Percentiles rank a stretch among this genome's conserved stretches.
These are phyloP conservation scores for Persicaria maculosa DNA, from an alignment of 148 eudicot species.

Conservation along the genomic window DNA sequence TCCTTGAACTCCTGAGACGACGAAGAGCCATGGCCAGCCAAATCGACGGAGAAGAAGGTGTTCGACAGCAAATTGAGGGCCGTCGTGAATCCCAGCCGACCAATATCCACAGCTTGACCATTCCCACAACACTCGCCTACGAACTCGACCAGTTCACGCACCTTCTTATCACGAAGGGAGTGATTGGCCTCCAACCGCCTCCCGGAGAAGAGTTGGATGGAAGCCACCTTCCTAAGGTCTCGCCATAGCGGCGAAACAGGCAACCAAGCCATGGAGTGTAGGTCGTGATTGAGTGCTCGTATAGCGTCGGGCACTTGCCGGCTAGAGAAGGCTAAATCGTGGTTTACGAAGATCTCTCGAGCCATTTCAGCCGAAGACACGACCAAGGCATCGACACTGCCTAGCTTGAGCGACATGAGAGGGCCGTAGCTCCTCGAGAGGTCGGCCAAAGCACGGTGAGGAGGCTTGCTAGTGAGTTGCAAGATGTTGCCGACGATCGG, in stretches of 20 bases:
- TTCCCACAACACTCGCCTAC: constrained; percentile 16
- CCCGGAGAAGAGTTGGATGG: constrained; percentile 11
- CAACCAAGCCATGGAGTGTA: constrained; percentile 15
- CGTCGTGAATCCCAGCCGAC: constrained; percentile 20
- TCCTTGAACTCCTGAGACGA: constrained; percentile 26
- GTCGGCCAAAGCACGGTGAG: constrained; percentile 13
- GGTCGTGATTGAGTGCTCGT: constrained; percentile 10
- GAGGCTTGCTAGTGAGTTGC: constrained; percentile 14
- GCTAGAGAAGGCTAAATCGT: constrained; percentile 12
- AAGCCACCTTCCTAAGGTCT: constrained; percentile 11
- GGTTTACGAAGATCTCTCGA: constrained; percentile 13
- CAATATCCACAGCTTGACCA: constrained; percentile 21
- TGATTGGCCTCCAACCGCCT: constrained; percentile 22
- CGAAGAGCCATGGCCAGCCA: constrained; percentile 17
- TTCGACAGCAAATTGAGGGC: constrained; percentile 27
- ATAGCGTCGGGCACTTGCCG: constrained; percentile 4
- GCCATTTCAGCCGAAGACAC: constrained; percentile 15
- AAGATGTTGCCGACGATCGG: constrained; percentile 21
- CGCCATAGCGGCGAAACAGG: constrained; percentile 18
- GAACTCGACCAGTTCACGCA: constrained; percentile 15
- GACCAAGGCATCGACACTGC: constrained; percentile 11
- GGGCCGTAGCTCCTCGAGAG: constrained; percentile 16
- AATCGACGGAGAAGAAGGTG: constrained; percentile 22
- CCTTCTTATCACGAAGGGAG: constrained; percentile 23
- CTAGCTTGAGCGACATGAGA: constrained; percentile 13